Percentiles rank a stretch among this genome's conserved stretches.
These are phyloP conservation scores for Cucumis hystrix DNA, from an alignment of 306 rosid species.

Conservation along the genomic window DNA sequence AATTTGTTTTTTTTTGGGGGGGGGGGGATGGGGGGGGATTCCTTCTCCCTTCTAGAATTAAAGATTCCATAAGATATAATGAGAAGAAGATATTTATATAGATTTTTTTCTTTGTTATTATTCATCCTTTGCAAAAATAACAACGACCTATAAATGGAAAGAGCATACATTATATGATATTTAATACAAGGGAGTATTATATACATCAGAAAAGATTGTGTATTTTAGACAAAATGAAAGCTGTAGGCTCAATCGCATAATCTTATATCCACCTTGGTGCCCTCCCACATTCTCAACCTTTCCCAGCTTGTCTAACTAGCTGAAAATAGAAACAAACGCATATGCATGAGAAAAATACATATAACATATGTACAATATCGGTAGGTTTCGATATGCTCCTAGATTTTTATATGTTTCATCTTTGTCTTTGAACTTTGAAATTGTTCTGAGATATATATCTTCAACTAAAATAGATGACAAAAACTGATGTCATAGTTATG, in stretches of 20 bases:
- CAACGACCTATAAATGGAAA: not conserved
- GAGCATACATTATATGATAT: not conserved
- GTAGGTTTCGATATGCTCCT: not conserved
- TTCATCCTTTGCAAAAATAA: not conserved
- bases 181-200: not conserved
- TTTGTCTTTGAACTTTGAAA: not conserved
- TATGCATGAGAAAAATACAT: not conserved
- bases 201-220: not conserved
- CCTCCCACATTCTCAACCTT: not conserved
- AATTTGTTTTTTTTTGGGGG: too few species aligned
- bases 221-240: not conserved
- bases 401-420: not conserved
- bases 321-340: not conserved
- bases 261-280: not conserved
- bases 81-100: not conserved
- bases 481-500: too few species aligned
- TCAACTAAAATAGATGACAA: too few species aligned
- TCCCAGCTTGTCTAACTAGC: slow-evolving; percentile 37
- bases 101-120: not conserved
- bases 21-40: too few species aligned
- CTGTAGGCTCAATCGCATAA: not conserved
- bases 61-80: not conserved
- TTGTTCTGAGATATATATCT: not conserved
- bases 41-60: not conserved
- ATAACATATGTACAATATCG: not conserved